Percentiles rank a stretch among this genome's conserved stretches.
Conservation (phyloP, 257 asterid species). For the Lavandula angustifolia region DNA sequence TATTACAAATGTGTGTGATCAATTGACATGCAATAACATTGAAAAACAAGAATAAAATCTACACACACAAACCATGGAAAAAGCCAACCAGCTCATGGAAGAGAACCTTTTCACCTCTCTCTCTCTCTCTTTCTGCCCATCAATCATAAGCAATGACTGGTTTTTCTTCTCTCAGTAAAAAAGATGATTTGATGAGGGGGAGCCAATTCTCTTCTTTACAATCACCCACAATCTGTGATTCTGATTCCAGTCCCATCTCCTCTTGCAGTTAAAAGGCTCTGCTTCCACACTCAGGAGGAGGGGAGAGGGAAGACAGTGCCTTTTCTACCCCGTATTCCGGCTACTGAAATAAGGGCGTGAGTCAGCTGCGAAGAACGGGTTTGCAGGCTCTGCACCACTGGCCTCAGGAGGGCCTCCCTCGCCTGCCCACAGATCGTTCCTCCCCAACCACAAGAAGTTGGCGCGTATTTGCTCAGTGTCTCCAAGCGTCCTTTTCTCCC, state of each 20-base stretch:
- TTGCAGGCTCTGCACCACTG: conserved; percentile 65
- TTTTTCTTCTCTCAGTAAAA: too few species aligned
- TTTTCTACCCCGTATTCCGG: conserved; percentile 99
- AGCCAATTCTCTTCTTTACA: too few species aligned
- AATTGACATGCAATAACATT: too few species aligned
- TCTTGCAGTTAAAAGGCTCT: conserved; percentile 28
- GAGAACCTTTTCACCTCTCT: too few species aligned
- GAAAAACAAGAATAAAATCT: too few species aligned
- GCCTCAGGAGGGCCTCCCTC: conserved; percentile 81
- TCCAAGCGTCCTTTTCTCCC: conserved; percentile 93
- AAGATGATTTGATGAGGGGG: too few species aligned
- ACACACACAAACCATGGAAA: too few species aligned
- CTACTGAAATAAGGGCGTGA: conserved; percentile 88
- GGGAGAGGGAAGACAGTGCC: conserved; percentile 86
- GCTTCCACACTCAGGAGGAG: conserved; percentile 42
- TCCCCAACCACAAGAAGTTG: conserved; percentile 77
- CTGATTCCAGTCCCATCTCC: neutral
- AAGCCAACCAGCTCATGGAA: too few species aligned
- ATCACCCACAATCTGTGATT: too few species aligned
- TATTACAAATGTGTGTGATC: too few species aligned
- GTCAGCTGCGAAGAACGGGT: conserved; percentile 71
- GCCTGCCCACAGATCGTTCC: conserved; percentile 82
- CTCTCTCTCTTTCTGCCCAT: too few species aligned
- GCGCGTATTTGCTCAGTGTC: conserved; percentile 87
- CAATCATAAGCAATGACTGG: too few species aligned